These are phyloP conservation scores for Alternaria viburni DNA, from an alignment of 2,329 filamentous ascomycete genomes.

Conservation along the genomic window DNA sequence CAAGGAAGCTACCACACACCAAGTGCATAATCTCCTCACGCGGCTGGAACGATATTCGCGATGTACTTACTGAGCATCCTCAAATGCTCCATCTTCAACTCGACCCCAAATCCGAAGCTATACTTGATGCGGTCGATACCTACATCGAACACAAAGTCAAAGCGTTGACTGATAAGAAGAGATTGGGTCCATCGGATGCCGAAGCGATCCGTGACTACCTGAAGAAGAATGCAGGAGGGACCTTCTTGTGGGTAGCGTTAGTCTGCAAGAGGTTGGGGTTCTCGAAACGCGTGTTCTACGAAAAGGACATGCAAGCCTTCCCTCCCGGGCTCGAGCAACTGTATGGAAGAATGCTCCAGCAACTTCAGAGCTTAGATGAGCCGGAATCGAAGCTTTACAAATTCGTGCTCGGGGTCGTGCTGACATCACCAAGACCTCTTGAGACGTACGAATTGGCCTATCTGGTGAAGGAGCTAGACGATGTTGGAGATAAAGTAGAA, in stretches of 20 bases:
- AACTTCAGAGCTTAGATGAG: neutral
- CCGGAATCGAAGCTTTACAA: neutral
- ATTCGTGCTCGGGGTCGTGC: neutral
- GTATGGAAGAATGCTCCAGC: neutral
- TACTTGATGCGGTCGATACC: neutral
- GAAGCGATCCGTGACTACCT: neutral
- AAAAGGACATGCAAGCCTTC: neutral
- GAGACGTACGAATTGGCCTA: too few relatives aligned
- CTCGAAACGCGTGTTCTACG: neutral
- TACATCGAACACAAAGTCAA: neutral
- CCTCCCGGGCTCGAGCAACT: neutral
- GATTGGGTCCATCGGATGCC: neutral
- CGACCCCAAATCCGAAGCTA: neutral
- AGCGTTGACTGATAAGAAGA: neutral
- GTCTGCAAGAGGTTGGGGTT: neutral
- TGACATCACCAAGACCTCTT: too few relatives aligned
- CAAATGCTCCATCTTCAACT: neutral
- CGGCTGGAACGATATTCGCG: neutral
- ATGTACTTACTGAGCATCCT: neutral
- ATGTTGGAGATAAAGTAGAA: too few relatives aligned
- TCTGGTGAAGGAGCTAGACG: too few relatives aligned
- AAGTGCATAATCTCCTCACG: neutral
- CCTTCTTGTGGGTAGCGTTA: neutral
- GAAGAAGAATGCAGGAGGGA: neutral
- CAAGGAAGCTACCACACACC: neutral